Percentiles rank a stretch among this genome's conserved stretches.
Evolutionary conservation across 345 rosid species (phyloP).

Genomic region (Cardamine chenopodiifolia): DNA sequence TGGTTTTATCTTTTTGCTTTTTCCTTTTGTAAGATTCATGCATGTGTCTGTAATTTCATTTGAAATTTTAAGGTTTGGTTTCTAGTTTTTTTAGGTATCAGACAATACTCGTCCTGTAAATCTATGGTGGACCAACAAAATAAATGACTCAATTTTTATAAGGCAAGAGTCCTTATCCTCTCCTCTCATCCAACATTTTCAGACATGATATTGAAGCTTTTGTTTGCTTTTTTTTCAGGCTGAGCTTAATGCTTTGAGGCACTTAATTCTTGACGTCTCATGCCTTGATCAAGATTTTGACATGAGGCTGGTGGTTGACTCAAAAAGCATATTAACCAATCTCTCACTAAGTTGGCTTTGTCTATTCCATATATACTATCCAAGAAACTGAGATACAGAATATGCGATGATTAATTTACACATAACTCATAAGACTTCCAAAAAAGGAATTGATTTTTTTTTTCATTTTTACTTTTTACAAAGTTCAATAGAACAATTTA

Average conservation of each 20-base stretch:
- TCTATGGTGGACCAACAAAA: slow-evolving; percentile 47
- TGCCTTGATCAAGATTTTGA: slow-evolving; percentile 66
- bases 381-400: not conserved
- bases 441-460: not conserved
- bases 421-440: not conserved
- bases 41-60: not conserved
- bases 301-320: slow-evolving; percentile 59
- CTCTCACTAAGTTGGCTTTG: slow-evolving; percentile 47
- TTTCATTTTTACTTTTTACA: not conserved
- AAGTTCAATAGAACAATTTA: not conserved
- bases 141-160: slow-evolving; percentile 49
- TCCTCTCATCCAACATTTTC: not conserved
- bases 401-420: not conserved
- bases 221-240: slow-evolving; percentile 23
- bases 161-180: slow-evolving; percentile 41
- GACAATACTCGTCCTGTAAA: slow-evolving; percentile 58
- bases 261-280: slow-evolving; percentile 56
- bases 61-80: not conserved
- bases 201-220: not conserved
- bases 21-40: not conserved
- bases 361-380: not conserved
- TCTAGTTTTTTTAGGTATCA: slow-evolving; percentile 35
- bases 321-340: slow-evolving; percentile 51
- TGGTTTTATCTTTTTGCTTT: not conserved
- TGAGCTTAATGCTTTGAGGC: slow-evolving; percentile 55